Evolutionary conservation across 1,284 basidiomycete species (phyloP), one percentile per base, ranked within the genome.

Genomic region (Sporisorium iseilematis-ciliati): DNA sequence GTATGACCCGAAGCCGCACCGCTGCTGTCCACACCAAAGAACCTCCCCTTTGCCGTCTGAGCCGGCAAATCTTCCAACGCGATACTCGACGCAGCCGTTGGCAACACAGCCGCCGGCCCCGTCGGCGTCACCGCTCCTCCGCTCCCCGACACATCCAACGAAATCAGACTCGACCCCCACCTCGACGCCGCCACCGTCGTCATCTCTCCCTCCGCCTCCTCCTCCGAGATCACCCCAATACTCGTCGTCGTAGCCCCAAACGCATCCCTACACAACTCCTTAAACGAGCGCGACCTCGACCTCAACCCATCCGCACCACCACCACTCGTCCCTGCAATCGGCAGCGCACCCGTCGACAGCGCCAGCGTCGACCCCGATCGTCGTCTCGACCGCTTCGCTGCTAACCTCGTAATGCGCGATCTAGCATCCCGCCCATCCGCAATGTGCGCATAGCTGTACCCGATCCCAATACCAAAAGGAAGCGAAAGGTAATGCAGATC

Each of bases 401-500:
- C 67, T 23, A 75, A 25, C 12, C 49, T 53, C 14, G 56, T 48
- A 7, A 75, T 56, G 10, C 73, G 33, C 14, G 54, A 52, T 25
- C 57, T 40, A 12, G 67, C 67, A 16, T 65, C 73, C 12, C 58
- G 48, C 8, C 58, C 56, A 26, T 71, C 68, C 16, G 59, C 54
- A 42, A 76, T 67, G 49, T 57, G 52, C 43, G 58, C 63, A 25
- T 76, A 71, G 50, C 65, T 68, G 69, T 72, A 76, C 2, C 74
- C 74, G n/a, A 76, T 65, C 4, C 74, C 74, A 20, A 76, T 65
- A 7, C 74, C 74, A 25, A 76, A 72, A 4, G 74, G 74, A 7
- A 76, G 57, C 35, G 69, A 63, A 10, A 68, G 62, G 29, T 76
- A 76, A 26, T 72, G 68, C 26, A 76, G 58, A 41, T 72, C 65